These are phyloP conservation scores for Neurospora sp. DNA, from an alignment of 495 filamentous ascomycete genomes.

Conservation along the genomic window DNA sequence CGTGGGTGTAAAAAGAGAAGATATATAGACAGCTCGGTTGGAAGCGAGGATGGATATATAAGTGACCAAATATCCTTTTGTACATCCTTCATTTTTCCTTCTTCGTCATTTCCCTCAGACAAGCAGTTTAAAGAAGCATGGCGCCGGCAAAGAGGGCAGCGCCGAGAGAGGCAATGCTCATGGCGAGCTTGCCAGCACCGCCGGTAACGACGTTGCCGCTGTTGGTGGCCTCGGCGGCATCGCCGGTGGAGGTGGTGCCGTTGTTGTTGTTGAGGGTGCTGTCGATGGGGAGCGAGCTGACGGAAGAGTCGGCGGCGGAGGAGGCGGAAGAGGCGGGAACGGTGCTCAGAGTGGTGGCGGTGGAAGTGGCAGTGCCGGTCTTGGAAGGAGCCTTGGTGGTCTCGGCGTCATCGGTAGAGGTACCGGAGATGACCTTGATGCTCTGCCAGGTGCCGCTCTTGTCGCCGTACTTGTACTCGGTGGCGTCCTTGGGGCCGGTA, in stretches of 20 bases:
- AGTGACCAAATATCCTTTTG: background rate
- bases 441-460: conserved; percentile 64
- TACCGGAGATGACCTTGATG: conserved; percentile 64
- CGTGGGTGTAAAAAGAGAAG: background rate
- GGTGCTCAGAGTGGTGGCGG: conserved; percentile 12
- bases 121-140: conserved; percentile 18
- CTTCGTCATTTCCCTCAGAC: background rate
- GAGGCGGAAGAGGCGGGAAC: background rate
- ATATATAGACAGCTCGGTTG: conserved; percentile 2
- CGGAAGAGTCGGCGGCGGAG: conserved; percentile 4
- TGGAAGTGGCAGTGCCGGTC: conserved; percentile 14
- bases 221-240: background rate
- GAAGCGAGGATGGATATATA: background rate
- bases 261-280: background rate
- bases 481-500: conserved; percentile 41
- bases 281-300: conserved; percentile 2
- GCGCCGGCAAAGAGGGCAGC: conserved; percentile 18
- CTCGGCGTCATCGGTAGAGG: conserved; percentile 53
- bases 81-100: background rate
- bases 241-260: background rate
- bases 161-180: conserved; percentile 13
- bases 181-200: conserved; percentile 14
- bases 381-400: conserved; percentile 16
- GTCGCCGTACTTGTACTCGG: conserved; percentile 64
- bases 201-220: conserved; percentile 3